A percentile compares a stretch with the other conserved stretches of the same genome.
phyloP scores from a whole-genome alignment of 2,329 filamentous ascomycete genomes.

The Diaporthe sp. region DNA sequence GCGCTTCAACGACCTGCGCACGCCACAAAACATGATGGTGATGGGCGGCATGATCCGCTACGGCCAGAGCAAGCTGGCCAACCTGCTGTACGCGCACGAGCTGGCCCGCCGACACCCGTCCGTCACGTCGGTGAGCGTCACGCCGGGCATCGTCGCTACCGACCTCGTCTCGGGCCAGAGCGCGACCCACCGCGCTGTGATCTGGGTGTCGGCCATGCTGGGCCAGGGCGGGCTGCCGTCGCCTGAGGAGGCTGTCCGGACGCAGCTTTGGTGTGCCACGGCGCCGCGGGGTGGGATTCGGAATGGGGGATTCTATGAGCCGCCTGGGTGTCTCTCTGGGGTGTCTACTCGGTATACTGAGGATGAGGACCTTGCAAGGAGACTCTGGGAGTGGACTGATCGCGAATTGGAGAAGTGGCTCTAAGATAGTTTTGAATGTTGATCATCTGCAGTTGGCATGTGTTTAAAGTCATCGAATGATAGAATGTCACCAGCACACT shows the following conservation, averaged over 20 bases:
- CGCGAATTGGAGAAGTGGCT: neutral
- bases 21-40: constrained; percentile 4
- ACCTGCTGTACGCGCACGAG: constrained; percentile 57
- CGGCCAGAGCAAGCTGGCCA: constrained; percentile 62
- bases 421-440: neutral
- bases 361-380: neutral
- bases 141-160: constrained; percentile 57
- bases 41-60: constrained; percentile 51
- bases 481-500: too few relatives aligned
- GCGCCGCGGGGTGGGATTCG: neutral
- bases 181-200: neutral
- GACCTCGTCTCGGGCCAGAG: constrained; percentile 43
- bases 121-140: constrained; percentile 55
- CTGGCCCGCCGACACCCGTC: constrained; percentile 53
- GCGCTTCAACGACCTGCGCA: constrained; percentile 44
- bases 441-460: too few relatives aligned
- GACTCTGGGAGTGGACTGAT: neutral
- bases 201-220: neutral
- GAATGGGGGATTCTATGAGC: constrained; percentile 3
- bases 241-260: neutral
- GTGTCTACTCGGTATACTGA: neutral
- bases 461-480: neutral
- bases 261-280: neutral
- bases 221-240: neutral
- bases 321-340: neutral